Conservation (phyloP, 495 filamentous ascomycete genomes). For the Staphylotrichum tortipilum region DNA sequence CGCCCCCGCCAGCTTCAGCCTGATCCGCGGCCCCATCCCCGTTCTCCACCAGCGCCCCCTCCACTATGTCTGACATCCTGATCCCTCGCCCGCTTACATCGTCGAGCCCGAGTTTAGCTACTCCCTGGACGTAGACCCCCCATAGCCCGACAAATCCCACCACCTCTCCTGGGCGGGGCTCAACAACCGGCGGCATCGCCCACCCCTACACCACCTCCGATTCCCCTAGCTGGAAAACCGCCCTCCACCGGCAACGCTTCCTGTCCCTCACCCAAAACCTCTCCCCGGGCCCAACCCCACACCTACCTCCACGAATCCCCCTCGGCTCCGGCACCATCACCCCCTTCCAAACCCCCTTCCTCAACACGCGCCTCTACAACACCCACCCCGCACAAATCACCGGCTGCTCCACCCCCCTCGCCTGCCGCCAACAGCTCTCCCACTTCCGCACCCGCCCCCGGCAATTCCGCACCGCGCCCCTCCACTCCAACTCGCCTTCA, state of each 20-base stretch:
- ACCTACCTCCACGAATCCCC: slow-evolving; percentile 11
- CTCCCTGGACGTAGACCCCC: slow-evolving; percentile 25
- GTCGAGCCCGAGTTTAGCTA: slow-evolving; percentile 26
- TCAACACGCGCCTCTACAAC: slow-evolving; percentile 14
- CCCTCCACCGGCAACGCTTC: slow-evolving; percentile 43
- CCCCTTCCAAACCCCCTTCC: slow-evolving; percentile 3
- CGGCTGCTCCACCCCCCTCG: neutral
- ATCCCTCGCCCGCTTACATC: slow-evolving; percentile 29
- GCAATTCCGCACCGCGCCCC: slow-evolving; percentile 13
- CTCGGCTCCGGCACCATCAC: too few species aligned
- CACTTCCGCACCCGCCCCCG: slow-evolving; percentile 19
- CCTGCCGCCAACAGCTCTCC: neutral
- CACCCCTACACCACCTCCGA: slow-evolving; percentile 12
- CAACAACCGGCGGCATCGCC: slow-evolving; percentile 39
- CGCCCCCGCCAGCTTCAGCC: slow-evolving; percentile 20
- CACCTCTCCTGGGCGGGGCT: slow-evolving; percentile 45
- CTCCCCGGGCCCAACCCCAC: neutral
- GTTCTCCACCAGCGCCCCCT: slow-evolving; percentile 31
- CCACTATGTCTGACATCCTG: slow-evolving; percentile 32
- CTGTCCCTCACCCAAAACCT: slow-evolving; percentile 28
- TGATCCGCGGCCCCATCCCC: slow-evolving; percentile 24
- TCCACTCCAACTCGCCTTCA: slow-evolving; percentile 31
- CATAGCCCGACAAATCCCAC: slow-evolving; percentile 35
- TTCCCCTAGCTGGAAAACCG: too few species aligned
- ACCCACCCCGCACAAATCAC: slow-evolving; percentile 5